Evolutionary conservation across 1,284 basidiomycete species (phyloP), one percentile per base, ranked within the genome.

Genomic region (Cryptococcus sp.): DNA sequence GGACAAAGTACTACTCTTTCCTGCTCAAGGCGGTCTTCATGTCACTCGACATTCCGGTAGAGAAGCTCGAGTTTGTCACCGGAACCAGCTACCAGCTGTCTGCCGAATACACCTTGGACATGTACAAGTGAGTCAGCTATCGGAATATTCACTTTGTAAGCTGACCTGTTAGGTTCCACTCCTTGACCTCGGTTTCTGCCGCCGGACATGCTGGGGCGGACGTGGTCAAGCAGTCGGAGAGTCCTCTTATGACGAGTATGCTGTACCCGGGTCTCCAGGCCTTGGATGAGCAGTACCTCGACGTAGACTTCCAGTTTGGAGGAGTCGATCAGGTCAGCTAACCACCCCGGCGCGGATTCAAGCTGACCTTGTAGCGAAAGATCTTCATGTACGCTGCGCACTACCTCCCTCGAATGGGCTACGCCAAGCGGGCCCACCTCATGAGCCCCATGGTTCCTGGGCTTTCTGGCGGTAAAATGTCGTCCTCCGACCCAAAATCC

Each of bases 381-480:
- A 98, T 98, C 72, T 98, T 98, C 75, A 97, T 90, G 28, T 94
- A 94, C 68, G 94, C 95, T 9, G 93, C 97, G 65, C 82, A 87
- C 65, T 92, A 90, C 79, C 83, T 99, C 46, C 95, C 94, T 2
- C 81, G 83, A 53, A 79, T 99, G 21, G 94, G 95, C 23, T 98
- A 97, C 76, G 77, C 78, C 44, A 97, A 97, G 75, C 88, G 95
- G 39, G 88, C 93, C 0, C 94, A 99, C 73, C 78, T 99, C 32
- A 99, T 98, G 94, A 98, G 97, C 75, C 78, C 82, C 14, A 98
- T 99, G 94, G 92, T 98, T 0, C 94, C 95, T 19, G 94, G 95
- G 35, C 80, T 98, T 40, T 77, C 79, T 12, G 94, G 94, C 25
- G 89, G 89, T 22, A 99, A 99, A 73, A 98, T 99, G 95, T 94